These are phyloP conservation scores for Phellinidium pouzarii DNA, from an alignment of 1,284 basidiomycete genomes.

Conservation along the genomic window DNA sequence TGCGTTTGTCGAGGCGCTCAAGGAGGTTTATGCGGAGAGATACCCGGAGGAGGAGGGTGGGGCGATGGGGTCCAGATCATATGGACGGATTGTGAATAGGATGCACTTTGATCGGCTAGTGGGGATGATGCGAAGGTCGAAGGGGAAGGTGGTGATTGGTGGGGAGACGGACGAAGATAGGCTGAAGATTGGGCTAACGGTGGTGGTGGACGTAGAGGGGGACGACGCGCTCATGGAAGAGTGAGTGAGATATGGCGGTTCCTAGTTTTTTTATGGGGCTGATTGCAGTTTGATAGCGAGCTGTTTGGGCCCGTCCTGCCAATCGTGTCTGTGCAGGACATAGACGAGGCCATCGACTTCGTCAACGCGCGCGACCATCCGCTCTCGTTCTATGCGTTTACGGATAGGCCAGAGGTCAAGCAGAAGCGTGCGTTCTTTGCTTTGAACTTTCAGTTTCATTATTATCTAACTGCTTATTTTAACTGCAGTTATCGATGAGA, in stretches of 20 bases:
- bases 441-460: slow-evolving; percentile 24
- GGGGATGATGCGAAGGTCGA: slow-evolving; percentile 32
- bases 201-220: slow-evolving; percentile 30
- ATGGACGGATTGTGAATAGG: slow-evolving; percentile 33
- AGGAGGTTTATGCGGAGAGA: slow-evolving; percentile 26
- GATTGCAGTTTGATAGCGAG: slow-evolving; percentile 25
- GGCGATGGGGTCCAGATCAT: slow-evolving; percentile 27
- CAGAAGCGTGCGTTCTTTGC: slow-evolving; percentile 29
- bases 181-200: slow-evolving; percentile 28
- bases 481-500: slow-evolving; percentile 24
- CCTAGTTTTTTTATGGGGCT: slow-evolving; percentile 1
- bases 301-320: slow-evolving; percentile 46
- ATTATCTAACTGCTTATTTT: neutral
- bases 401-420: slow-evolving; percentile 27
- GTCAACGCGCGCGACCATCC: slow-evolving; percentile 31
- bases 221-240: slow-evolving; percentile 39
- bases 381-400: slow-evolving; percentile 37
- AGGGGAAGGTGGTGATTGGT: slow-evolving; percentile 39
- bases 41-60: slow-evolving; percentile 30
- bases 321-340: slow-evolving; percentile 37
- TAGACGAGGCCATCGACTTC: slow-evolving; percentile 34
- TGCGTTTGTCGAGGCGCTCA: slow-evolving; percentile 34
- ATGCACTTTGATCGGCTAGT: slow-evolving; percentile 36
- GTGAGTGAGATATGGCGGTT: slow-evolving; percentile 18
- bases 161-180: slow-evolving; percentile 32